Evolutionary conservation across 306 rosid genomes (phyloP).

Genomic region (Vigna trinervia): DNA sequence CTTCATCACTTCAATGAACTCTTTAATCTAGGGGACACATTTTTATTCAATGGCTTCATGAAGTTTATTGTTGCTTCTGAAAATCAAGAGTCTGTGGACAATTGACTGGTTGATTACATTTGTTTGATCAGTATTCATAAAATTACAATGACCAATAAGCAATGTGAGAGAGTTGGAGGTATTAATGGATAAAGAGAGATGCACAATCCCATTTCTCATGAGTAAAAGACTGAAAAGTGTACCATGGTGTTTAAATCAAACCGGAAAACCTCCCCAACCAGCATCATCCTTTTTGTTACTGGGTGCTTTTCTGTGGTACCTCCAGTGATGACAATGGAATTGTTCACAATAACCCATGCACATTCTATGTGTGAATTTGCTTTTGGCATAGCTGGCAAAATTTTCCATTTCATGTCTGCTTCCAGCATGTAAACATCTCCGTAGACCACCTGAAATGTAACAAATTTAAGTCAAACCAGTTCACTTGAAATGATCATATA

Average conservation of each 20-base stretch:
- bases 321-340: slow-evolving; percentile 79
- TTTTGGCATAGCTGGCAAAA: slow-evolving; percentile 78
- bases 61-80: slow-evolving; percentile 20
- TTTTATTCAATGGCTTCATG: neutral
- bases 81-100: neutral
- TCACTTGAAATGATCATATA: slow-evolving; percentile 1
- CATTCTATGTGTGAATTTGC: slow-evolving; percentile 86
- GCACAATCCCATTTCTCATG: slow-evolving; percentile 16
- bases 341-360: slow-evolving; percentile 78
- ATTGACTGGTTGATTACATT: slow-evolving; percentile 1
- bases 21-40: neutral
- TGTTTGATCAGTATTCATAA: slow-evolving; percentile 3
- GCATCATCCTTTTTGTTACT: slow-evolving; percentile 76
- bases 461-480: slow-evolving; percentile 6
- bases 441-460: slow-evolving; percentile 72
- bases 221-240: slow-evolving; percentile 30
- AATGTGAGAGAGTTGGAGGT: slow-evolving; percentile 4
- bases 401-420: slow-evolving; percentile 84
- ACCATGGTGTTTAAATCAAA: slow-evolving; percentile 73
- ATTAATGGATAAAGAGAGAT: slow-evolving; percentile 22
- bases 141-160: slow-evolving; percentile 10
- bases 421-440: slow-evolving; percentile 87
- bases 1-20: neutral
- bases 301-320: slow-evolving; percentile 96
- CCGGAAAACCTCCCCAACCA: slow-evolving; percentile 86